phyloP scores from a whole-genome alignment of 75 land plant species.

The Sequoiadendron giganteum region DNA sequence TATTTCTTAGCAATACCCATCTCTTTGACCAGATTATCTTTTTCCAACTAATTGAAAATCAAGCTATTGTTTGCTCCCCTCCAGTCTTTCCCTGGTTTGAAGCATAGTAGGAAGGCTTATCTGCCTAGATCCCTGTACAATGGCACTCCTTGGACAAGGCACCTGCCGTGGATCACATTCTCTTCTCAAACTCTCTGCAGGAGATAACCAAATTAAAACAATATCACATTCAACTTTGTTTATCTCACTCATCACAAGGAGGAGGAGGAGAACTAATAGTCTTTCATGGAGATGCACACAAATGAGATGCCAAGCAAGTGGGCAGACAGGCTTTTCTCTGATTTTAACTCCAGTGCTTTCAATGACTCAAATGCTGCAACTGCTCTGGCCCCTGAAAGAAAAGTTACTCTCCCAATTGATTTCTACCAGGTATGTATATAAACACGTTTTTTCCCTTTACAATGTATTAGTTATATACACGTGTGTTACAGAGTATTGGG shows the following conservation, averaged over 20 bases:
- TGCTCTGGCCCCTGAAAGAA: conserved; percentile 26
- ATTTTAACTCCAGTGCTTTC: conserved; percentile 25
- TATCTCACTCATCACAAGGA: neutral
- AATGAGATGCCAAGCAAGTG: conserved; percentile 39
- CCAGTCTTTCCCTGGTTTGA: neutral
- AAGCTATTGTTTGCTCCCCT: too few species aligned
- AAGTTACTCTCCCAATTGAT: conserved; percentile 70
- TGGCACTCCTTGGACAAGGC: neutral
- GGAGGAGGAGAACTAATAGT: neutral
- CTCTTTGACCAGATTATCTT: too few species aligned
- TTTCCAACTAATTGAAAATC: too few species aligned
- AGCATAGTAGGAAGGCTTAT: neutral
- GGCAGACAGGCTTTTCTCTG: conserved; percentile 44
- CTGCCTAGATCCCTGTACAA: neutral
- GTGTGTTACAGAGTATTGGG: neutral
- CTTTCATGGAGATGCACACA: neutral
- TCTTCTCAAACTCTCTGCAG: neutral
- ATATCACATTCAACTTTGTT: neutral
- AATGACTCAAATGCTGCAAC: neutral
- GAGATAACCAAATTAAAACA: neutral
- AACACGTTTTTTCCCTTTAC: neutral
- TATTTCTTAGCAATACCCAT: too few species aligned
- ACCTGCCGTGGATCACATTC: neutral
- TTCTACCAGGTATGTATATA: conserved; percentile 58
- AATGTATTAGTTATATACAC: neutral